Evolutionary conservation across 768 basidiomycete species (phyloP), one percentile per base, ranked within the genome.

Genomic region (Cyathus striatus): DNA sequence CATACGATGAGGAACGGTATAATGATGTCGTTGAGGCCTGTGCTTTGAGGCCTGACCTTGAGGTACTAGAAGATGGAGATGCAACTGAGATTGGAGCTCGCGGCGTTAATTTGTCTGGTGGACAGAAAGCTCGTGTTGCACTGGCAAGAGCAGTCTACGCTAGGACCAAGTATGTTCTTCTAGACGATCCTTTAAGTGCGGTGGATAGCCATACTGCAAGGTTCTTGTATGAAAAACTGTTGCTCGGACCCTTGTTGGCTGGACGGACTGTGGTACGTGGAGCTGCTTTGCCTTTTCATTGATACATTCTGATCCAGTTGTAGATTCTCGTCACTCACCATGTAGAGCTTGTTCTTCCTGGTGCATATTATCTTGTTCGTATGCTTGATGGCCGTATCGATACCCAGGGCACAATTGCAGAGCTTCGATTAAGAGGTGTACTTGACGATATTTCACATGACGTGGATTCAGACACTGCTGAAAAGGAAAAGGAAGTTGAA

Each of bases 31-130:
- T 94, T n/a, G 83, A 90, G 40, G 85, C 80, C 13, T 97, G 94
- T 55, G 92, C 91, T 1, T 61, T 98, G 40, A 65, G 58, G 20
- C 79, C 86, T 0, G 95, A 98, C 66, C 61, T 98, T 43, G 78
- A 86, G 4, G 75, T 92, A 7, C 61, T 97, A 2, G 89, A 94
- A 43, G 83, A 93, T 53, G 95, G 95, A 0, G 92, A 90, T 55
- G 66, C 63, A 43, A 92, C 90, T 2, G 86, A 90, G 62, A 88
- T 94, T 49, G 90, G 90, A 12, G 83, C 80, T 77, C 69, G 81
- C 41, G 77, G 76, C 32, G 73, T 79, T 24, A 74, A 66, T 49
- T 58, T 79, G 48, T 75, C 73, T 33, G 81, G 81, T 32, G 80
- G 80, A 16, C 80, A 83, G 53, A 81, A 82, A 55, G 76, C 79